These are phyloP conservation scores for Gracilaria gracilis DNA, from an alignment of 23 red algal species.

Conservation along the genomic window DNA sequence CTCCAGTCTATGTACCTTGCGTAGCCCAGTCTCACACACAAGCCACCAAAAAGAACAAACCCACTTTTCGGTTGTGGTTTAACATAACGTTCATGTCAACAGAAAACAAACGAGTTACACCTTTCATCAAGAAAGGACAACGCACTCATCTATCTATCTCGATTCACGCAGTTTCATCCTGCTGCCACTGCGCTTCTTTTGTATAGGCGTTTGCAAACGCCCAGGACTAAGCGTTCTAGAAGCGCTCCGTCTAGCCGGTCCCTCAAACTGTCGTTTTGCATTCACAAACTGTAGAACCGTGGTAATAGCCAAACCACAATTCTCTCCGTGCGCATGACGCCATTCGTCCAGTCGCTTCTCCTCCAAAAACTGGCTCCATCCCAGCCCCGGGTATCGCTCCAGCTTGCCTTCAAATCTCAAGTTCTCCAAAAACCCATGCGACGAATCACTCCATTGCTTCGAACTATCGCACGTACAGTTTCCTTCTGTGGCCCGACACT, in stretches of 20 bases:
- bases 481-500: constrained; percentile 54
- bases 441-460: constrained; percentile 52
- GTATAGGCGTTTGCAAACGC: constrained; percentile 33
- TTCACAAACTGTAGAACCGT: constrained; percentile 62
- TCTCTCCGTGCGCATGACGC: constrained; percentile 39
- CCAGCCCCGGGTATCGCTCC: constrained; percentile 59
- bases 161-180: constrained; percentile 62
- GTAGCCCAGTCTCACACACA: too few relatives aligned
- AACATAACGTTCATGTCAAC: too few relatives aligned
- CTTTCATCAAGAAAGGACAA: too few relatives aligned
- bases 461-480: constrained; percentile 53
- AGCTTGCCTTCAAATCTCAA: constrained; percentile 62
- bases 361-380: constrained; percentile 71
- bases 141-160: neutral
- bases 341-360: constrained; percentile 55
- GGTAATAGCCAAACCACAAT: constrained; percentile 62
- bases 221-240: constrained; percentile 8
- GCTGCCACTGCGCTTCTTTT: constrained; percentile 35
- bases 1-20: too few relatives aligned
- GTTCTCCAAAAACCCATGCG: constrained; percentile 66
- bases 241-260: constrained; percentile 29
- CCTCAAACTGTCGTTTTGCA: constrained; percentile 55
- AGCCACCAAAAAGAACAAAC: too few relatives aligned
- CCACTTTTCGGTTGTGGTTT: too few relatives aligned
- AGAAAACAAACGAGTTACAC: too few relatives aligned